phyloP scores from a whole-genome alignment of 2,329 filamentous ascomycete genomes.

The Alternaria tenuissima region DNA sequence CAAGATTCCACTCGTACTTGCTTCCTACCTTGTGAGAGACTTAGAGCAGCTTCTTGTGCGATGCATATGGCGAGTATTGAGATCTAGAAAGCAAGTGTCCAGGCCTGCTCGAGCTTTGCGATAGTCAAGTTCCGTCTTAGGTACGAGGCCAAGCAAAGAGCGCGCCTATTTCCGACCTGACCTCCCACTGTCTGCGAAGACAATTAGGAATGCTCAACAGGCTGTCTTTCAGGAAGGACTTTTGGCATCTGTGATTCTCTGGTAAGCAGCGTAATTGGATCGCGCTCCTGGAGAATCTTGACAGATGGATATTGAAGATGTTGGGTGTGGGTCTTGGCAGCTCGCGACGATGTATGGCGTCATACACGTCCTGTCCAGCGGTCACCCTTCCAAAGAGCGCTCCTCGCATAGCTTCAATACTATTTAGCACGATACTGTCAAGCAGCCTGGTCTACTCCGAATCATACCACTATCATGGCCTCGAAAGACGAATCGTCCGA shows the following conservation, averaged over 20 bases:
- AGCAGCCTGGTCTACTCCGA: neutral
- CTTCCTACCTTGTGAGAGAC: neutral
- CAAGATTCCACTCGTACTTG: neutral
- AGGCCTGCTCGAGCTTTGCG: neutral
- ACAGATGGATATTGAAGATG: neutral
- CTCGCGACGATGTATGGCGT: slow-evolving; percentile 19
- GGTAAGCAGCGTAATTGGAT: neutral
- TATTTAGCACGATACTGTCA: neutral
- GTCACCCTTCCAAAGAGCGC: neutral
- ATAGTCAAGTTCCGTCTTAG: neutral
- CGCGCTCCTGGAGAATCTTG: neutral
- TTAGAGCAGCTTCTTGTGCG: neutral
- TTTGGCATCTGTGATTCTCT: neutral
- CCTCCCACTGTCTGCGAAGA: neutral
- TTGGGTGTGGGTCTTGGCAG: slow-evolving; percentile 16
- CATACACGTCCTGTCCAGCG: slow-evolving; percentile 4
- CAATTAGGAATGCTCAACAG: neutral
- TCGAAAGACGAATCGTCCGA: slow-evolving; percentile 15
- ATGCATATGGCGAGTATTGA: neutral
- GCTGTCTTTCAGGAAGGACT: neutral
- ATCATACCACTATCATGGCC: slow-evolving; percentile 20
- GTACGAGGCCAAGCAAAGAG: neutral
- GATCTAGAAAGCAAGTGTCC: neutral
- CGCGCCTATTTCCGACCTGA: neutral
- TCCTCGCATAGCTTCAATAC: slow-evolving; percentile 1